Conservation (phyloP, 352 stramenopile species). For the Hyaloperonospora brassicae region DNA sequence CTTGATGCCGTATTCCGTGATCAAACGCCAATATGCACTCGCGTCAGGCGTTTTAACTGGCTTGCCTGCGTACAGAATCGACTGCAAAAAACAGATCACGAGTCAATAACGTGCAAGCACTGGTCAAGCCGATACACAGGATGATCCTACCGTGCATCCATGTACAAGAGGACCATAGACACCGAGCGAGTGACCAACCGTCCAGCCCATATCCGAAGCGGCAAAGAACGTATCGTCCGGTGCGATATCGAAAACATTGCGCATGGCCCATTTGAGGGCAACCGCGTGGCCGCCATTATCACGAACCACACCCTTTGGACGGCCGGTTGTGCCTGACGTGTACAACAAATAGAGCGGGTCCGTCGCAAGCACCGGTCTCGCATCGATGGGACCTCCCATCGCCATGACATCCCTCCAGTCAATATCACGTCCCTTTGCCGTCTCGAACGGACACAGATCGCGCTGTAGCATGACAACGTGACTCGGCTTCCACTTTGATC, state of each 20-base stretch:
- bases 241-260: conserved; percentile 63
- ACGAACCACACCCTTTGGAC: conserved; percentile 71
- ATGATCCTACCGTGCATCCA: conserved; percentile 53
- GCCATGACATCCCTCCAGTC: conserved; percentile 51
- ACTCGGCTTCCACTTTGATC: conserved; percentile 45
- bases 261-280: conserved; percentile 85
- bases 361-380: conserved; percentile 40
- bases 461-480: conserved; percentile 73
- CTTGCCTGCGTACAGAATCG: conserved; percentile 87
- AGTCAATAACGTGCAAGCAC: neutral
- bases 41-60: conserved; percentile 82
- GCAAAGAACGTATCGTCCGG: conserved; percentile 78
- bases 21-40: conserved; percentile 80
- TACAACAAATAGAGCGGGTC: conserved; percentile 80
- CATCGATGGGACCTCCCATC: conserved; percentile 28
- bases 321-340: conserved; percentile 63
- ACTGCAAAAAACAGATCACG: conserved; percentile 21
- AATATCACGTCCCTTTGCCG: conserved; percentile 37
- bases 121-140: neutral
- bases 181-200: conserved; percentile 83
- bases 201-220: conserved; percentile 86
- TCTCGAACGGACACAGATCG: conserved; percentile 35
- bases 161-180: conserved; percentile 85
- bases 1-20: conserved; percentile 79
- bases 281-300: conserved; percentile 74